A percentile compares a stretch with the other conserved stretches of the same genome.
These are phyloP conservation scores for Skeletonema costatum DNA, from an alignment of 108 stramenopile genomes.

Conservation along the genomic window DNA sequence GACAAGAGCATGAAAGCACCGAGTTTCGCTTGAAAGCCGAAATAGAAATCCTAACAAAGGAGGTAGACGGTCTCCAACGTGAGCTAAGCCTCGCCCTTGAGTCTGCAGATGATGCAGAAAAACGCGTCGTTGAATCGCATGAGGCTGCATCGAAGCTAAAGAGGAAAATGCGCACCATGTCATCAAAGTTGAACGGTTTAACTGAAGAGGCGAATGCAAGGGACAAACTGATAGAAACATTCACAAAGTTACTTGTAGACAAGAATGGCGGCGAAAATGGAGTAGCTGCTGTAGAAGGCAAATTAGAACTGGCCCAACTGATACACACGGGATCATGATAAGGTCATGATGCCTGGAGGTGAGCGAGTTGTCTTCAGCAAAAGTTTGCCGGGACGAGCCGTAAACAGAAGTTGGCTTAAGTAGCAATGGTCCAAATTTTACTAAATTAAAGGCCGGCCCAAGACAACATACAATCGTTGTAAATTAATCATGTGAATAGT, in stretches of 20 bases:
- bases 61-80: conserved; percentile 38
- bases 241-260: conserved; percentile 26
- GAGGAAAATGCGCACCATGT: conserved; percentile 19
- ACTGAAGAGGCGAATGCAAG: conserved; percentile 34
- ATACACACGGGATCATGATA: not conserved
- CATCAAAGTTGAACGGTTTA: conserved; percentile 19
- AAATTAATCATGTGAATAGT: conserved; percentile 2
- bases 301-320: not conserved
- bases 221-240: conserved; percentile 44
- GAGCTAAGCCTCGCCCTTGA: conserved; percentile 23
- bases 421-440: not conserved
- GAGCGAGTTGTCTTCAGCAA: not conserved
- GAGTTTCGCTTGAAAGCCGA: conserved; percentile 45
- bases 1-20: conserved; percentile 16
- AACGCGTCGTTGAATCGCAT: conserved; percentile 7
- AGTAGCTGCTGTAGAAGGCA: not conserved
- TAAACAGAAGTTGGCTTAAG: not conserved
- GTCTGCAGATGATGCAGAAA: conserved; percentile 20
- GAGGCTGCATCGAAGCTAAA: conserved; percentile 24
- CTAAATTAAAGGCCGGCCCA: not conserved
- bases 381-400: not conserved
- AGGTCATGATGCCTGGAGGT: not conserved
- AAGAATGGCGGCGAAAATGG: conserved; percentile 22
- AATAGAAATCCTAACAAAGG: conserved; percentile 34
- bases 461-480: not conserved